Base-by-base conservation (phyloP, 441 rosid species). In the Daphne laureola region DNA sequence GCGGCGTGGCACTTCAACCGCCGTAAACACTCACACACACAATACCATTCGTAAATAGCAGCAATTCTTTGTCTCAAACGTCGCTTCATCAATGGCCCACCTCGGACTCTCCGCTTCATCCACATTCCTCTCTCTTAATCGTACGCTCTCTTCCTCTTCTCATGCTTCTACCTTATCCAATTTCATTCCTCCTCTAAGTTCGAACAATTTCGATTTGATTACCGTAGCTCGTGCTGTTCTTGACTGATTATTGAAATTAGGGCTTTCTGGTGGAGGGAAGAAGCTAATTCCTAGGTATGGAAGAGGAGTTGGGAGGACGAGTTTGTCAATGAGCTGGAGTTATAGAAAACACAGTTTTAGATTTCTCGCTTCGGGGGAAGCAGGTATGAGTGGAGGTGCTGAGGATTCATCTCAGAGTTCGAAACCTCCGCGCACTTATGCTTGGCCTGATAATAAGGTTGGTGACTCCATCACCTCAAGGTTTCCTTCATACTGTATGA, bases 371-470 rank as follows among this genome's bases (percentile, higher is more conserved):
- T 72, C 78, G 0, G 62, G 62, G 14, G 73, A 79, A 5, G 4
- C 62, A 1, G 71, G 77, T 46, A 57, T 43, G 44, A 69, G 50
- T n/a, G 71, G 73, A 49, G 83, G 73, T 43, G 67, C 41, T 14
- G 49, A 68, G 0, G 86, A 71, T 43, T 43, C 60, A 18, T 62
- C 81, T 49, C 74, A 75, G 56, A 49, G 45, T 27, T 77, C 75
- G 55, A 61, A 68, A 12, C 62, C 65, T 5, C 78, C 77, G 0
- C 64, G 66, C 56, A 57, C 66, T 36, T 89, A 79, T 70, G 27
- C 69, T 2, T 89, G 96, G 96, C 82, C 87, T 46, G 75, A 78
- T 67, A 77, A 64, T 14, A 81, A 77, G 84, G 88, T 87, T 68
- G 5, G 11, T 9, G 11, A 7, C 8, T n/a, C 52, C 12, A 36